Evolutionary conservation across 2,329 filamentous ascomycete genomes (phyloP).

Genomic region (Apiospora aurea): DNA sequence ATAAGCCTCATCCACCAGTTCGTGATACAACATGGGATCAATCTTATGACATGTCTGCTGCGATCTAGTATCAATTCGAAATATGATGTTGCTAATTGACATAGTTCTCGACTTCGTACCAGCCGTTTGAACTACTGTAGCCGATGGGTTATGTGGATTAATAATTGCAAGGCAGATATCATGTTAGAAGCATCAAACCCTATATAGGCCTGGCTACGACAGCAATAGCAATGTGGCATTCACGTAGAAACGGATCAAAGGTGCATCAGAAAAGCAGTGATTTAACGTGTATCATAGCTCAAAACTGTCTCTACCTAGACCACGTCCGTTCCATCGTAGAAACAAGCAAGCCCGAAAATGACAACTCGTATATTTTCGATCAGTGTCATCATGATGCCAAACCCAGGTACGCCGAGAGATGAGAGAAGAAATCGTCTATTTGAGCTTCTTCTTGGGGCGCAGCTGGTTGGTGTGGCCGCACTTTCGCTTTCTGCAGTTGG

Average conservation of each 20-base stretch:
- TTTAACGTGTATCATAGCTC: conserved; percentile 29
- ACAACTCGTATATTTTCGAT: conserved; percentile 30
- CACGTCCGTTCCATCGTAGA: conserved; percentile 22
- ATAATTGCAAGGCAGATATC: not conserved
- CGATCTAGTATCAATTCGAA: too few relatives aligned
- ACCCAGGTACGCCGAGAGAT: conserved; percentile 47
- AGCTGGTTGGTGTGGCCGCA: conserved; percentile 99
- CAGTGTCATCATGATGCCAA: conserved; percentile 39
- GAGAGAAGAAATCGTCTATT: conserved; percentile 67
- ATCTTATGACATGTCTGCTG: not conserved
- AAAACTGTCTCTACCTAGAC: conserved; percentile 29
- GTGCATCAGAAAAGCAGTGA: conserved; percentile 23
- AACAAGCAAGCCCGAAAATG: conserved; percentile 21
- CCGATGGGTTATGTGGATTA: too few relatives aligned
- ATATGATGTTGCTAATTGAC: too few relatives aligned
- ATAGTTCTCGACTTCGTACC: not conserved
- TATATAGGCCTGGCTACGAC: not conserved
- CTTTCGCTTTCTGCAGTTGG: conserved; percentile 99
- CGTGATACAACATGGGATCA: not conserved
- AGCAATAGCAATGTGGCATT: not conserved
- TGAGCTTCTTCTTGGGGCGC: conserved; percentile 99
- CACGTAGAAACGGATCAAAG: not conserved
- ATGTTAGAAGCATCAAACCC: not conserved
- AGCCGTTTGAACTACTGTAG: not conserved
- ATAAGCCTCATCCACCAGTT: conserved; percentile 1